These are phyloP conservation scores for Saitozyma podzolica DNA, from an alignment of 768 basidiomycete genomes.

Conservation along the genomic window DNA sequence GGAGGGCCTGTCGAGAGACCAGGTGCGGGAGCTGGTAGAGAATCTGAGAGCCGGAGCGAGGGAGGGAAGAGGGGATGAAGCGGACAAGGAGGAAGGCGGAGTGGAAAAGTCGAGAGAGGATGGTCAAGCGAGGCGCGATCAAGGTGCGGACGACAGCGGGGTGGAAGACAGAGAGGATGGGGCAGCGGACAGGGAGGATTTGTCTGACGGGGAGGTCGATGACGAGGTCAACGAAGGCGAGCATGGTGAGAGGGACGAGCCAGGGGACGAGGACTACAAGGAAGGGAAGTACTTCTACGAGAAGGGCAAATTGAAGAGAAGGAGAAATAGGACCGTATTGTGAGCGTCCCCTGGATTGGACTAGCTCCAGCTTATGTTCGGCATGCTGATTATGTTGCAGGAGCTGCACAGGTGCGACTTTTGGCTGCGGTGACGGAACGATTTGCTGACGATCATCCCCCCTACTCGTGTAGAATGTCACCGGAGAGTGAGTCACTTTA, in stretches of 20 bases:
- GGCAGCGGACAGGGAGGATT: no score
- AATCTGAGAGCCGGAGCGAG: constrained; percentile 1
- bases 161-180: no score
- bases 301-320: constrained; percentile 33
- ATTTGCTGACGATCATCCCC: neutral
- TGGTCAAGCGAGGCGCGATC: no score
- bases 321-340: constrained; percentile 41
- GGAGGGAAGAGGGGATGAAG: constrained; percentile 1
- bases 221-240: constrained; percentile 19
- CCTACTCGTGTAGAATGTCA: constrained; percentile 38
- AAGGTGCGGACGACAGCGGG: no score
- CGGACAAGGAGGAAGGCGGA: constrained; percentile 5
- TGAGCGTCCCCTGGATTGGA: constrained; percentile 15
- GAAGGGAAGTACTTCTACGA: constrained; percentile 12
- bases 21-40: constrained; percentile 26
- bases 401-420: constrained; percentile 43
- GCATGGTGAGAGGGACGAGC: constrained; percentile 9
- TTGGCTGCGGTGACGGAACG: neutral
- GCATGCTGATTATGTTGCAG: constrained; percentile 3
- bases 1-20: constrained; percentile 18
- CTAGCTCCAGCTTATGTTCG: no score
- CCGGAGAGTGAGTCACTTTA: constrained; percentile 35
- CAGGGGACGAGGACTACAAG: constrained; percentile 20
- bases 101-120: no score
- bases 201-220: neutral